These are phyloP conservation scores for Termitomyces sp. DNA, from an alignment of 768 basidiomycete genomes.

Conservation along the genomic window DNA sequence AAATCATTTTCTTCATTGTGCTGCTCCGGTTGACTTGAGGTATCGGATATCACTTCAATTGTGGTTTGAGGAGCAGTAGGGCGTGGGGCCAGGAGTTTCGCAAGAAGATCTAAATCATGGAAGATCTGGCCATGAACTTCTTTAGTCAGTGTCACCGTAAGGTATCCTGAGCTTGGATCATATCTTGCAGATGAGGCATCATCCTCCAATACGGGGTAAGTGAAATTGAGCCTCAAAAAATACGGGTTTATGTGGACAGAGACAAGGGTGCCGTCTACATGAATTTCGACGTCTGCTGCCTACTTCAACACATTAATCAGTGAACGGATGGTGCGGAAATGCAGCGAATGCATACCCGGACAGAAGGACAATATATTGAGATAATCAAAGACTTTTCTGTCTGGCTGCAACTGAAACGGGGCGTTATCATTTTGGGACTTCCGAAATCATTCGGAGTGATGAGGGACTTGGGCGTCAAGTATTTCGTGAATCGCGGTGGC, in stretches of 20 bases:
- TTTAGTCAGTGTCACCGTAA: constrained; percentile 72
- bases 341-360: constrained; percentile 45
- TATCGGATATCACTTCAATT: constrained; percentile 55
- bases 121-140: constrained; percentile 61
- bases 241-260: constrained; percentile 80
- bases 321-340: constrained; percentile 6
- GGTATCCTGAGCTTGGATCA: constrained; percentile 72
- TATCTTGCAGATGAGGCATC: constrained; percentile 69
- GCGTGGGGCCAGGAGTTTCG: constrained; percentile 71
- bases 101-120: constrained; percentile 71
- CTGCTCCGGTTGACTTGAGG: neutral
- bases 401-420: constrained; percentile 67
- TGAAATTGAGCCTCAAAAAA: constrained; percentile 75
- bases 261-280: constrained; percentile 65
- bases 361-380: constrained; percentile 64
- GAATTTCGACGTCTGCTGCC: constrained; percentile 80
- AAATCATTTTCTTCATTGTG: constrained; percentile 33
- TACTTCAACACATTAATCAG: constrained; percentile 31
- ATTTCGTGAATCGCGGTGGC: neutral
- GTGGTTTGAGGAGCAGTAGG: constrained; percentile 27
- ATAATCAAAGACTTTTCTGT: constrained; percentile 48
- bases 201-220: constrained; percentile 59
- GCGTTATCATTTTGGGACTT: constrained; percentile 60
- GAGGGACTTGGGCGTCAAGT: neutral
- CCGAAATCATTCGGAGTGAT: neutral